A percentile compares a stretch with the other conserved stretches of the same genome.
Conservation (phyloP, 2,329 filamentous ascomycete species). For the Malbranchea zuffiana region DNA sequence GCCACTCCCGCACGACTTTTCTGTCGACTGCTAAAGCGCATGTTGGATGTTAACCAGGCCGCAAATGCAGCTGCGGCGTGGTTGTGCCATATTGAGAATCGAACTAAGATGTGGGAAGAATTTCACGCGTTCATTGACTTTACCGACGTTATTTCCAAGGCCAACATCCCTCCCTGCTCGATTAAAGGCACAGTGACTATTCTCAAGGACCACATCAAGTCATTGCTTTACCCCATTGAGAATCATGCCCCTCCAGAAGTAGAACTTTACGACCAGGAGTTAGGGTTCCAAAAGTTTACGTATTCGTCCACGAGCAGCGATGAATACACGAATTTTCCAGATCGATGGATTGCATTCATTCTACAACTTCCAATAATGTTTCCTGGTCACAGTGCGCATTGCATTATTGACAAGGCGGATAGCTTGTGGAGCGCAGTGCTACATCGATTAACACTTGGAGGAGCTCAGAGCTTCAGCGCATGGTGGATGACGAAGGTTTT, state of each 20-base stretch:
- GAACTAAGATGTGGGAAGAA: slow-evolving; percentile 91
- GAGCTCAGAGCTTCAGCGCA: slow-evolving; percentile 38
- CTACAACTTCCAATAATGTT: slow-evolving; percentile 32
- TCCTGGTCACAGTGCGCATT: slow-evolving; percentile 33
- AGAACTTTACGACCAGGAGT: slow-evolving; percentile 25
- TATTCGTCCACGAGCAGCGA: slow-evolving; percentile 29
- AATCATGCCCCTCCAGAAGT: slow-evolving; percentile 26
- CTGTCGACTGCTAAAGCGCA: slow-evolving; percentile 70
- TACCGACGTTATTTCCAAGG: slow-evolving; percentile 31
- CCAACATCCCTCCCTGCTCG: slow-evolving; percentile 32
- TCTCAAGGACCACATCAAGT: slow-evolving; percentile 35
- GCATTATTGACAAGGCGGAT: slow-evolving; percentile 36
- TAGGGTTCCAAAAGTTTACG: slow-evolving; percentile 26
- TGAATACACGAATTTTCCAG: slow-evolving; percentile 38
- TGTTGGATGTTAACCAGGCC: slow-evolving; percentile 81
- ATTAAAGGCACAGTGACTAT: slow-evolving; percentile 28
- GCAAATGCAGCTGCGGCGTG: slow-evolving; percentile 91
- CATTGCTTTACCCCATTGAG: slow-evolving; percentile 32
- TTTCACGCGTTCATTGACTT: slow-evolving; percentile 43
- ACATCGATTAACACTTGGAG: slow-evolving; percentile 34
- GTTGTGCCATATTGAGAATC: slow-evolving; percentile 76
- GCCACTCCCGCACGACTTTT: slow-evolving; percentile 82
- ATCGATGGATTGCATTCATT: slow-evolving; percentile 38
- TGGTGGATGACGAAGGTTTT: slow-evolving; percentile 77
- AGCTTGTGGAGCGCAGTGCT: slow-evolving; percentile 36